phyloP scores from a whole-genome alignment of 129 eudicot genomes.

The Lonicera japonica region DNA sequence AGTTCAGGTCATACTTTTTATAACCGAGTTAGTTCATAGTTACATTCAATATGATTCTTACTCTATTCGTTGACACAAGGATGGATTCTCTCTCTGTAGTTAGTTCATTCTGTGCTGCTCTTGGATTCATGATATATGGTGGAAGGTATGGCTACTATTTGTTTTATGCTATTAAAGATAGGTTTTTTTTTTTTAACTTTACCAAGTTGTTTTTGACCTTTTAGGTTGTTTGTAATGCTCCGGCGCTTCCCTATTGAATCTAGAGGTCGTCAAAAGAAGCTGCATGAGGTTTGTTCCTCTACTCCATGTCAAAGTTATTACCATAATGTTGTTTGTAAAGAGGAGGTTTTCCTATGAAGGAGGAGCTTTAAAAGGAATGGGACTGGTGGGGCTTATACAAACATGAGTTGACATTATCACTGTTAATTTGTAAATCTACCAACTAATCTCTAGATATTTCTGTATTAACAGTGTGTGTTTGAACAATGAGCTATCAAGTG shows the following conservation, averaged over 20 bases:
- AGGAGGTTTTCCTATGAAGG: too few relatives aligned
- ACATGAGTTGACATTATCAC: too few relatives aligned
- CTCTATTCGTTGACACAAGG: conserved; percentile 4
- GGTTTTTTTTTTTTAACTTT: neutral
- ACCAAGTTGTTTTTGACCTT: neutral
- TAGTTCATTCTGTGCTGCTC: conserved; percentile 57
- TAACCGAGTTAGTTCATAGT: neutral
- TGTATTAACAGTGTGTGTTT: too few relatives aligned
- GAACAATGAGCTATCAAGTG: too few relatives aligned
- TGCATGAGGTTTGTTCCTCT: conserved; percentile 46
- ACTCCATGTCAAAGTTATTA: neutral
- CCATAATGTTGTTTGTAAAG: neutral
- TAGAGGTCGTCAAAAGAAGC: conserved; percentile 63
- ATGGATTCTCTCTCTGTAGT: conserved; percentile 33
- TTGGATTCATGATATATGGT: conserved; percentile 74
- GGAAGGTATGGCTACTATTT: conserved; percentile 42
- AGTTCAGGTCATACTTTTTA: conserved; percentile 38
- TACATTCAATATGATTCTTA: conserved; percentile 8
- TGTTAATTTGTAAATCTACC: too few relatives aligned
- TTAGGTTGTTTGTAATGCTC: conserved; percentile 62
- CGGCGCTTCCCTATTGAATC: conserved; percentile 77
- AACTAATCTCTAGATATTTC: too few relatives aligned
- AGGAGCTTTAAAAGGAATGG: too few relatives aligned
- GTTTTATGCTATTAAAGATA: conserved; percentile 1
- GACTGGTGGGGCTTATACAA: too few relatives aligned